Percentiles rank a stretch among this genome's conserved stretches.
Conservation (phyloP, 257 asterid genomes). For the Rehmannia glutinosa region DNA sequence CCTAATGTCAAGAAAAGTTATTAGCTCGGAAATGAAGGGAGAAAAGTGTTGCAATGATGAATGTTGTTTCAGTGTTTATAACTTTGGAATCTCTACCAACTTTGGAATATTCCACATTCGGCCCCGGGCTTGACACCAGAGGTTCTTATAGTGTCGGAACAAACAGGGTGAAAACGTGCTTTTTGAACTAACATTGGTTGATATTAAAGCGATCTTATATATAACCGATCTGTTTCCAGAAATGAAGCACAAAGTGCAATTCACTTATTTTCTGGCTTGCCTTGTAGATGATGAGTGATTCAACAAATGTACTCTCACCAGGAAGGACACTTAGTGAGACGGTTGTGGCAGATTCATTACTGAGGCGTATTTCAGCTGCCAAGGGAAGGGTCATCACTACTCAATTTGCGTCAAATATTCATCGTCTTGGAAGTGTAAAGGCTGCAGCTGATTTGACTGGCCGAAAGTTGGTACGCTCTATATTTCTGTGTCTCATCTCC, state of each 20-base stretch:
- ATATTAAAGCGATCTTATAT: neutral
- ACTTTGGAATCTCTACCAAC: neutral
- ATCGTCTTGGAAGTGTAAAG: slow-evolving; percentile 96
- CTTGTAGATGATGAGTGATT: slow-evolving; percentile 98
- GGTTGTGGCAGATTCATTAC: slow-evolving; percentile 85
- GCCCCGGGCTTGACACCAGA: too few relatives aligned
- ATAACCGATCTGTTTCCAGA: too few relatives aligned
- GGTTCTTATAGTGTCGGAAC: neutral
- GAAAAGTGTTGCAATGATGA: neutral
- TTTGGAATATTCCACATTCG: neutral
- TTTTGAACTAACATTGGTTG: neutral
- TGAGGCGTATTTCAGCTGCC: slow-evolving; percentile 81
- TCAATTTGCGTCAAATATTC: slow-evolving; percentile 96
- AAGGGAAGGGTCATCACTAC: slow-evolving; percentile 92
- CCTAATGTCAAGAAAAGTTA: neutral
- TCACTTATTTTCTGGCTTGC: slow-evolving; percentile 17
- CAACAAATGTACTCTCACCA: slow-evolving; percentile 94
- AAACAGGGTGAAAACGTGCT: neutral
- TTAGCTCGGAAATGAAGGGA: neutral
- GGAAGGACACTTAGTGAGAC: slow-evolving; percentile 96
- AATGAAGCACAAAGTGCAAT: slow-evolving; percentile 7
- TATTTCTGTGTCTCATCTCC: neutral
- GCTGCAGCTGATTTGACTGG: slow-evolving; percentile 99
- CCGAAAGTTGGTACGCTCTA: slow-evolving; percentile 75
- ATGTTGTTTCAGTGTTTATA: neutral